Base-by-base conservation (phyloP, 2,329 filamentous ascomycete genomes). In the Podosphaera xanthii region DNA sequence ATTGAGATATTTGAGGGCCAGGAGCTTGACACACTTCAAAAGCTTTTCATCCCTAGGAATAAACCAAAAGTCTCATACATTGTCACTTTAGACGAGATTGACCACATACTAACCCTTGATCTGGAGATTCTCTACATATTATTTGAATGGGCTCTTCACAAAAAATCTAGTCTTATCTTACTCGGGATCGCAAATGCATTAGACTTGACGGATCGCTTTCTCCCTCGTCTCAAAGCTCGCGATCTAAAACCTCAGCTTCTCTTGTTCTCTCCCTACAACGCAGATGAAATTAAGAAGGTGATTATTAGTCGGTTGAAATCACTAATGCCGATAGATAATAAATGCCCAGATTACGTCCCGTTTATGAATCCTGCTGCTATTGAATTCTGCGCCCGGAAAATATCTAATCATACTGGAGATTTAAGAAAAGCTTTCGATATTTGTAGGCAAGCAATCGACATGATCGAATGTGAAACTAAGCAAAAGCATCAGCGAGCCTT, bases 161-260 rank as follows among this genome's bases (percentile, higher is more conserved):
- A 82, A 63, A 79, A 80, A 1, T 96, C 92, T 0, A 81, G 80
- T 30, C 81, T 98, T 4, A 75, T 92, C 42, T 75, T 98, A 22
- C 80, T 98, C 57, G 92, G 92, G 55, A 95, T 98, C 67, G 92
- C 92, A 65, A 98, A 98, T 67, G 92, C 92, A 3, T 76, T 98
- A 59, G 92, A 98, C 69, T 75, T 98, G 60, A 98, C 92, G 0
- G 92, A 97, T 69, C 86, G 92, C 8, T 95, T 96, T 65, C 77
- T 98, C 30, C 92, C 92, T 57, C 85, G 91, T 58, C 79, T 98
- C 62, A 97, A 97, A 74, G 83, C 89, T 30, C 87, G 89, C 66
- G 94, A 94, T 66, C 75, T 98, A 63, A 94, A 90, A 72, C 92
- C 92, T 2, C 82, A 86, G 55, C 78, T 97, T 2, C 79, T 98